Percentiles rank a stretch among this genome's conserved stretches.
phyloP scores from a whole-genome alignment of 305 asterid genomes.

The Fraxinus greggii region DNA sequence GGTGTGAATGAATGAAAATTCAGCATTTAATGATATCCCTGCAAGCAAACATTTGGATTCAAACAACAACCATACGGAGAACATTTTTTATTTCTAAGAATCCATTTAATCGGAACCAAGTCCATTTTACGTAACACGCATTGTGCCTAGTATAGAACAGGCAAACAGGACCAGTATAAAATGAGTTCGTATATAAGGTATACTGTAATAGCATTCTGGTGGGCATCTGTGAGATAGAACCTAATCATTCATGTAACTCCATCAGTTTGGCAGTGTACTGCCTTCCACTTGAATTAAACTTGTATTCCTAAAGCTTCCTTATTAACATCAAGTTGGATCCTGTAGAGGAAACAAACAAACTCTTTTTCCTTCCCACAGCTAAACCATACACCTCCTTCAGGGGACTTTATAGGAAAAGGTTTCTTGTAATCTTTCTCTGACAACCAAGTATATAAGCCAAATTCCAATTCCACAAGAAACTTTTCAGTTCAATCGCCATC shows the following conservation, averaged over 20 bases:
- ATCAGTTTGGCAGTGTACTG: neutral
- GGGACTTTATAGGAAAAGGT: neutral
- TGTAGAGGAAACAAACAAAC: neutral
- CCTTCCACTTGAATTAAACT: neutral
- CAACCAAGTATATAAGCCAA: neutral
- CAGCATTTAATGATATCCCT: neutral
- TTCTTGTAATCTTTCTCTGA: neutral
- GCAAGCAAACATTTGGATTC: neutral
- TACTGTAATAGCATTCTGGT: neutral
- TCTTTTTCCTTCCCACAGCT: neutral
- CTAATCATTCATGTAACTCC: neutral
- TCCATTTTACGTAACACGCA: neutral
- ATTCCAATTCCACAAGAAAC: neutral
- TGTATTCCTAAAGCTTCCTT: neutral
- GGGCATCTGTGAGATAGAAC: neutral
- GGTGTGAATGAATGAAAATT: neutral
- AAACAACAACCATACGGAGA: neutral
- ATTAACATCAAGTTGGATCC: neutral
- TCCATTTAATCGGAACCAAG: neutral
- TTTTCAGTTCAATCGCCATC: neutral
- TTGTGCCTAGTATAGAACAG: neutral
- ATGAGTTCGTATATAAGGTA: neutral
- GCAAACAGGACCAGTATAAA: neutral
- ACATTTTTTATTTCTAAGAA: neutral
- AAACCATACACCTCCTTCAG: neutral